Base-by-base conservation (phyloP, 1,139 yeast species). In the Candida smagusa region DNA sequence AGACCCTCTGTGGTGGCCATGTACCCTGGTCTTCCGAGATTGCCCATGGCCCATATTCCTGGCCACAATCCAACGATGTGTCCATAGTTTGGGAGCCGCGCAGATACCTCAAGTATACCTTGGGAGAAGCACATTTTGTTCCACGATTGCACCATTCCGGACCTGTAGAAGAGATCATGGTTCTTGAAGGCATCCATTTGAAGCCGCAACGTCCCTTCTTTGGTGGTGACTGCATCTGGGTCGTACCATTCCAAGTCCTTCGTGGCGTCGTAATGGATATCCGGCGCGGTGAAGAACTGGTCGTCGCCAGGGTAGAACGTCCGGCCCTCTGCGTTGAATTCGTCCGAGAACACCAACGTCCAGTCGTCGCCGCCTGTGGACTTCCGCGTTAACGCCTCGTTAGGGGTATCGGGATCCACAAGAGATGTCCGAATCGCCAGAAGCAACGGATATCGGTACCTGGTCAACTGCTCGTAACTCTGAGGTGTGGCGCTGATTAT, bases 231-330 rank as follows among this genome's bases (percentile, higher is more conserved):
- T 2, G 63, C 63, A 33, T 59, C 63, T 2, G 63, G 63, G 32
- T 56, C 61, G 43, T 59, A 59, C 63, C 63, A 59, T 39, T 59
- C 63, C 48, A 59, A 52, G 36, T 59, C 63, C 31, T 53, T 48
- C 23, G 63, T 59, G 37, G 63, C 63, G 37, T 47, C 61, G 40
- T 59, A 59, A 40, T 59, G 55, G 24, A 58, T 32, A 39, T 59
- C 61, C 1, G 53, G 54, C 7, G 61, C 63, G 12, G 50, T 48
- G 47, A 58, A 59, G 36, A 59, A 59, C 42, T 59, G 63, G 44
- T 59, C 63, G 37, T 59, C 63, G n/a, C 60, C 63, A 7, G 53
- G 56, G 40, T 57, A 59, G 40, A 59, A 59, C 0, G 62, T 57
- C 23, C 63, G 39, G 2, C 63, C 63, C 32, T 53, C 61, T 2